Conservation (phyloP, 2,329 filamentous ascomycete species). For the Epichloe bromicola region DNA sequence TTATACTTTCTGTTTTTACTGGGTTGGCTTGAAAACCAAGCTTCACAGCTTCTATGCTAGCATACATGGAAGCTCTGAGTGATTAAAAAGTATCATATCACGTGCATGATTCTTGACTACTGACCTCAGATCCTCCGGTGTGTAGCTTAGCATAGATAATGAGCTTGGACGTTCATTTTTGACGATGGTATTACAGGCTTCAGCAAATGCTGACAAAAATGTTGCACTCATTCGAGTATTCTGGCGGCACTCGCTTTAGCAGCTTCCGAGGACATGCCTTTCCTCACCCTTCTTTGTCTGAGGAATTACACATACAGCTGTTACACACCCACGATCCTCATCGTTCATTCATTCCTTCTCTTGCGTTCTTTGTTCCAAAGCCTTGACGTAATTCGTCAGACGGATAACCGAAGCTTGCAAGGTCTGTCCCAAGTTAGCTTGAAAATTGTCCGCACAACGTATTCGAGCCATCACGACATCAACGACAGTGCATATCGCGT, state of each 20-base stretch:
- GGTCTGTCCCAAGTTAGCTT: slow-evolving; percentile 38
- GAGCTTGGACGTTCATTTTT: background rate
- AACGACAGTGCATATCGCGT: background rate
- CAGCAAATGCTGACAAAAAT: background rate
- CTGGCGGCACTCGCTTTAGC: background rate
- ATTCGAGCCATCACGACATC: background rate
- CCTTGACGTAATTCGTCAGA: slow-evolving; percentile 71
- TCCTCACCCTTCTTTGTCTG: too few species aligned
- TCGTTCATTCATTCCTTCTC: slow-evolving; percentile 26
- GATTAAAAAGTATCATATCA: background rate
- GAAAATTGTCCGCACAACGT: background rate
- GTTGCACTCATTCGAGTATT: background rate
- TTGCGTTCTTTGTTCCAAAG: slow-evolving; percentile 69
- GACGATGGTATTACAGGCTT: background rate
- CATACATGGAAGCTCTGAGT: slow-evolving; percentile 10
- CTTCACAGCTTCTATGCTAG: slow-evolving; percentile 15
- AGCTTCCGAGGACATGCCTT: too few species aligned
- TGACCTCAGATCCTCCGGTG: background rate
- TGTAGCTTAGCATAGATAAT: background rate
- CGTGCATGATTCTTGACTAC: background rate
- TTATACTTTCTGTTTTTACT: background rate
- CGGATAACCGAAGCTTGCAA: slow-evolving; percentile 79
- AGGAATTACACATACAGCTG: background rate
- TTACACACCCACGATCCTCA: background rate
- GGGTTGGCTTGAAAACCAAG: slow-evolving; percentile 8